phyloP scores from a whole-genome alignment of 768 basidiomycete species.

The Boletus reticuloceps region DNA sequence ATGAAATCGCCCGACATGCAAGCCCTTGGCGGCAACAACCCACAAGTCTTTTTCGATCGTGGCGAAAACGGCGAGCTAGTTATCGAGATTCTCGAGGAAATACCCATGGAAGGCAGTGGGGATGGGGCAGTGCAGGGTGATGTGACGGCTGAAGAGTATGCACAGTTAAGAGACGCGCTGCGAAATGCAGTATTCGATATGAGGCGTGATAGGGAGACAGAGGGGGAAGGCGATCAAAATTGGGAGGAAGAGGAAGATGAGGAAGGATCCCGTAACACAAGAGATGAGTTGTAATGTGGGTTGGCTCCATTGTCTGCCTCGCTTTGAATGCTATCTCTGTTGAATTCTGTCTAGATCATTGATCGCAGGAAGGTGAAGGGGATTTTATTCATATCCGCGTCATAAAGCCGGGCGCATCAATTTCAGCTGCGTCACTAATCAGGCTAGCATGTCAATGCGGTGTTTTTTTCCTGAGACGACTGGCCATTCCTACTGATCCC shows the following conservation, averaged over 20 bases:
- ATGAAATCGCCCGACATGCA: slow-evolving; percentile 32
- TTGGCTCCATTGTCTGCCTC: slow-evolving; percentile 14
- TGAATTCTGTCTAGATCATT: slow-evolving; percentile 8
- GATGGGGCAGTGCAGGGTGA: slow-evolving; percentile 24
- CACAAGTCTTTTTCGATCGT: slow-evolving; percentile 42
- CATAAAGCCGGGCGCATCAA: slow-evolving; percentile 21
- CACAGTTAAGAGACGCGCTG: slow-evolving; percentile 48
- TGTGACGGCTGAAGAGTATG: slow-evolving; percentile 38
- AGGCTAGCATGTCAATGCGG: slow-evolving; percentile 7
- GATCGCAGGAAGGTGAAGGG: slow-evolving; percentile 1
- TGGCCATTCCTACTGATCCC: slow-evolving; percentile 19
- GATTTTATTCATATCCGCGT: slow-evolving; percentile 24
- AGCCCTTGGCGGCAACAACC: slow-evolving; percentile 26
- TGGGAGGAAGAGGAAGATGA: slow-evolving; percentile 32
- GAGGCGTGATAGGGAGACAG: slow-evolving; percentile 32
- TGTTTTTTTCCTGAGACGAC: slow-evolving; percentile 3
- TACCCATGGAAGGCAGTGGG: slow-evolving; percentile 33
- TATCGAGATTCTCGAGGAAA: slow-evolving; percentile 46
- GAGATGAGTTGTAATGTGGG: slow-evolving; percentile 33
- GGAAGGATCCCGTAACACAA: slow-evolving; percentile 29
- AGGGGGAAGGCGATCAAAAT: slow-evolving; percentile 17
- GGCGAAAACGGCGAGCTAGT: slow-evolving; percentile 41
- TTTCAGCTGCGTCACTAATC: slow-evolving; percentile 2
- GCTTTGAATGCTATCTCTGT: slow-evolving; percentile 16
- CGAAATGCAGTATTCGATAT: slow-evolving; percentile 54